Evolutionary conservation across 1,139 yeast genomes (phyloP).

Genomic region (Kodamaea sp.): DNA sequence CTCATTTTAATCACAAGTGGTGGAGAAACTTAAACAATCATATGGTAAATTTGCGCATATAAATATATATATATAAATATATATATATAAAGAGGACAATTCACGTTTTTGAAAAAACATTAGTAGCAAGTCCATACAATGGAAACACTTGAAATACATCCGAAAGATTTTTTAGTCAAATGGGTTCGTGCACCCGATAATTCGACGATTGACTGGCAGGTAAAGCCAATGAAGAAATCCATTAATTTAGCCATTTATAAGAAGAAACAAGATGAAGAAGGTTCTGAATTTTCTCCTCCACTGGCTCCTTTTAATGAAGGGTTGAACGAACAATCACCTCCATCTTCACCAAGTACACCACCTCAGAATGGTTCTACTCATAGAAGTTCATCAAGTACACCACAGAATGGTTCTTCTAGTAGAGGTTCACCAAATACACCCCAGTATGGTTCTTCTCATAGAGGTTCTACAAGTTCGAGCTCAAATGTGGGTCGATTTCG

Average conservation of each 20-base stretch:
- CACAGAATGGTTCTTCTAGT: constrained; percentile 2
- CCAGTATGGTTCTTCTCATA: background rate
- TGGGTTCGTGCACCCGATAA: constrained; percentile 81
- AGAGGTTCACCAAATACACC: too few species aligned
- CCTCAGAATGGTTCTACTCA: constrained; percentile 1
- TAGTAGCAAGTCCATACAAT: constrained; percentile 24
- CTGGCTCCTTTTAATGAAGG: constrained; percentile 4
- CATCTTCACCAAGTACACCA: background rate
- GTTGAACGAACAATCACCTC: constrained; percentile 3
- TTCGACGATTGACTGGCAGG: constrained; percentile 69
- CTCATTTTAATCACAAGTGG: background rate
- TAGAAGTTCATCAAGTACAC: constrained; percentile 1
- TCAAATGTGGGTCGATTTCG: constrained; percentile 18
- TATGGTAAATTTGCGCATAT: too few species aligned
- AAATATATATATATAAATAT: too few species aligned
- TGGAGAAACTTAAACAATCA: background rate
- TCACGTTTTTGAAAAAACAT: background rate
- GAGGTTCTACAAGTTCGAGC: too few species aligned
- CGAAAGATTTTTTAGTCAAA: constrained; percentile 82
- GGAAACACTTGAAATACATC: constrained; percentile 88
- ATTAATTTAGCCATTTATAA: constrained; percentile 62
- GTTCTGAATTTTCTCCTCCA: constrained; percentile 5
- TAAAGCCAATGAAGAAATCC: constrained; percentile 81
- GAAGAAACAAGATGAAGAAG: constrained; percentile 30
- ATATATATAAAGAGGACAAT: background rate